These are phyloP conservation scores for Kappamyces sp. DNA, from an alignment of 192 early-diverging fungal genomes.

Conservation along the genomic window DNA sequence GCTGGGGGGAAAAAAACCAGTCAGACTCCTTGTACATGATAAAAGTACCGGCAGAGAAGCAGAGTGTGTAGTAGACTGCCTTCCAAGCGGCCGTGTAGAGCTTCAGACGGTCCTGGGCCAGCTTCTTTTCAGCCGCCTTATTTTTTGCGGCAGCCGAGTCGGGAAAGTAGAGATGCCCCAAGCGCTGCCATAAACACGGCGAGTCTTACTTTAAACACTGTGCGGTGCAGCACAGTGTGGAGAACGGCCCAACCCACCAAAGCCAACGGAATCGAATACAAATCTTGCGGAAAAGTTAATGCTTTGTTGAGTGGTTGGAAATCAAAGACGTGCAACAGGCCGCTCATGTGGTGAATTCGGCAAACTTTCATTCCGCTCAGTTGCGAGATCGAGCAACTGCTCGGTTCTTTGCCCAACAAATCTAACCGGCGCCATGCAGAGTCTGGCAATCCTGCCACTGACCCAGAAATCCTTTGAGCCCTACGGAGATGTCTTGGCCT, in stretches of 20 bases:
- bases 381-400: no score
- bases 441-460: no score
- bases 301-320: constrained; percentile 2
- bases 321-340: no score
- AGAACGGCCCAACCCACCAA: constrained; percentile 1
- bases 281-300: constrained; percentile 5
- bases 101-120: background rate
- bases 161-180: background rate
- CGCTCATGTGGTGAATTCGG: no score
- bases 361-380: no score
- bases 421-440: no score
- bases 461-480: no score
- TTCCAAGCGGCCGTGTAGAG: constrained; percentile 5
- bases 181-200: background rate
- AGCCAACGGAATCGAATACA: background rate
- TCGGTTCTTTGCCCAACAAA: no score
- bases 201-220: background rate
- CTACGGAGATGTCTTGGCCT: no score
- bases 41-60: background rate
- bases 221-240: background rate
- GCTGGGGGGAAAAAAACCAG: background rate
- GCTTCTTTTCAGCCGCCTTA: background rate
- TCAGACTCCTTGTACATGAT: background rate
- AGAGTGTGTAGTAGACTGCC: background rate
- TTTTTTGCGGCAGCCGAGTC: background rate